Base-by-base conservation (phyloP, 202 grass and related monocot species). In the Eragrostis tef region DNA sequence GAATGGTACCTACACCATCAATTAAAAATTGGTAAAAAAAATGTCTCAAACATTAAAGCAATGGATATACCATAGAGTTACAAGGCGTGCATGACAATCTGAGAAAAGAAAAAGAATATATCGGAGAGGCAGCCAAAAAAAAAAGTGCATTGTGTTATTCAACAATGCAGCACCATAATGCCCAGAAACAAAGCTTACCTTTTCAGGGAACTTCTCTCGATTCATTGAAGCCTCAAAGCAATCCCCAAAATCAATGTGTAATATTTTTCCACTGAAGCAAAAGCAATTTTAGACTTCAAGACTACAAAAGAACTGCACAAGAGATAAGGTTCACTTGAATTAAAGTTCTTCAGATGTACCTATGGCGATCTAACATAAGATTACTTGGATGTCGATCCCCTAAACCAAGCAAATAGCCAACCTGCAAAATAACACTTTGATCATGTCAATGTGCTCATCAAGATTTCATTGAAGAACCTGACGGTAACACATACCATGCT, bases 141-240 rank as follows among this genome's bases (percentile, higher is more conserved):
- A 27, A 71, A 34, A 74, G 64, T 26, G 41, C n/a, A 84, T 62
- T 11, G 4, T 60, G 39, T 51, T 72, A 44, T 79, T 20, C 9
- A 64, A 59, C 67, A 66, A 78, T 62, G 13, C 26, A 10, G 26
- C 64, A 26, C 3, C 64, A 88, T 66, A 84, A 81, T 17, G 25
- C 34, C 2, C 64, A 70, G 52, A 87, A 87, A 62, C 24, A 87
- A 41, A 70, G 13, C 88, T 92, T 86, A 94, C 95, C 82, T 98
- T 98, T 87, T 98, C 95, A 48, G 95, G 95, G 51, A 98, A 98
- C 67, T 98, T 98, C 61, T 98, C 95, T 41, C 95, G 82, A 85
- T 91, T 98, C 95, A 98, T 98, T 63, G 95, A 95, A 19, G 95
- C 92, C 90, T 98, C 95, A 41, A 98, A 98, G 54, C 95, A 98